Evolutionary conservation across 176 grass and related monocot species (phyloP).

Genomic region (Bolboschoenus planiculmis): DNA sequence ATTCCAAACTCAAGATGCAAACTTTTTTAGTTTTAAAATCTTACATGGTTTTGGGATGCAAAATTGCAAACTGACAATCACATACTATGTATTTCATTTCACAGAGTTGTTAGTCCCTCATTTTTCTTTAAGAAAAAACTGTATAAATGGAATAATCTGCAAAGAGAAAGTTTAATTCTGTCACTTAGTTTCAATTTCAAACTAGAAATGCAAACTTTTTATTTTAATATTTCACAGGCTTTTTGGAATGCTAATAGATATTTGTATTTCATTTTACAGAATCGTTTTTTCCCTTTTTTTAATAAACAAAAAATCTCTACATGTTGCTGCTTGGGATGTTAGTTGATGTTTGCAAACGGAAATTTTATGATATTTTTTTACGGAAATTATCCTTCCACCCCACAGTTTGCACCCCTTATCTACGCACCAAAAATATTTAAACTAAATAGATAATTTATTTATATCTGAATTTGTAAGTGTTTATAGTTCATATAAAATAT

Average conservation of each 20-base stretch:
- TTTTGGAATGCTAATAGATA: not conserved
- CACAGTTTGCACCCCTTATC: too few relatives aligned
- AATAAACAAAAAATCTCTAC: too few relatives aligned
- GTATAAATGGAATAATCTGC: conserved; percentile 47
- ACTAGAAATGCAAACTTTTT: not conserved
- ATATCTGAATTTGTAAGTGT: too few relatives aligned
- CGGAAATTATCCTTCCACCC: not conserved
- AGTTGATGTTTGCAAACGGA: not conserved
- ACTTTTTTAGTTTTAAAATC: not conserved
- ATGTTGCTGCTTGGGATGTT: not conserved
- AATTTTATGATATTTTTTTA: too few relatives aligned
- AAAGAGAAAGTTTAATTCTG: not conserved
- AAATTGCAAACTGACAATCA: not conserved
- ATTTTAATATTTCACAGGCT: not conserved
- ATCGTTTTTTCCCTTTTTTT: not conserved
- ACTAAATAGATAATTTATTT: too few relatives aligned
- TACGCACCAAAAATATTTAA: too few relatives aligned
- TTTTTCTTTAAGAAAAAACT: not conserved
- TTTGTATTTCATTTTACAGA: not conserved
- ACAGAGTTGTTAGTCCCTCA: not conserved
- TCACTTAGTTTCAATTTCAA: not conserved
- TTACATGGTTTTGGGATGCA: not conserved
- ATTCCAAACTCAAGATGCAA: not conserved
- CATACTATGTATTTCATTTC: not conserved
- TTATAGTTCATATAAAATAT: too few relatives aligned